Evolutionary conservation across 2,329 filamentous ascomycete genomes (phyloP), one percentile per base, ranked within the genome.

Genomic region (Aspergillus niger): DNA sequence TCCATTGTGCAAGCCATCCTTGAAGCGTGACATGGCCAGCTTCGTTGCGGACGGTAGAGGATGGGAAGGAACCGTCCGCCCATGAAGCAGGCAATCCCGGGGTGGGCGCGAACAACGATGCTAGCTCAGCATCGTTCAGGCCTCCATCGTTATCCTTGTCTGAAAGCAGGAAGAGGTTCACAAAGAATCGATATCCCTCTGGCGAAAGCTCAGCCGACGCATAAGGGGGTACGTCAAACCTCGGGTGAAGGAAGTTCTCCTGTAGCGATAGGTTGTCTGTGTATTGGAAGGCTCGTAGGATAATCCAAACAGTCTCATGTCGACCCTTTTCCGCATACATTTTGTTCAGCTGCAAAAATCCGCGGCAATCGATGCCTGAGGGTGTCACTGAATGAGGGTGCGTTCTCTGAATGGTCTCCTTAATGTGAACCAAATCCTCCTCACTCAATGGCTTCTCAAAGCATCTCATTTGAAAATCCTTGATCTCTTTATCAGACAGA

Each of bases 1-100:
- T 97, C 95, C 95, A 99, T 71, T 99, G 95, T 3, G 95, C 95
- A 39, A 99, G 85, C 95, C 95, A 99, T 2, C 95, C 95, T 76
- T 99, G 95, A 3, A 99, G 82, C 1, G 95, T 99, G 63, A 99
- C 93, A 74, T 98, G 87, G 0, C 95, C 95, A 8, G 91, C 92
- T 77, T 99, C 95, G 72, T 97, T 98, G 44, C 92, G 89, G 17
- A 98, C 94, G 0, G 95, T 97, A 24, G 92, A 96, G 0, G 91
- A 92, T 1, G 95, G 95, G 71, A 99, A 99, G 0, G 87, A 91
- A 1, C 90, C 90, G 65, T 97, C 93, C 0, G 87, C 81, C 95
- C 95, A 99, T 0, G 91, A 94, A 3, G 85, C 79, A 0, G 95
- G 95, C 13, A 97, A 80, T 0, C 95, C 95, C 0, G 95, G 95